phyloP scores from a whole-genome alignment of 306 rosid species.

The Dryas drummondii region DNA sequence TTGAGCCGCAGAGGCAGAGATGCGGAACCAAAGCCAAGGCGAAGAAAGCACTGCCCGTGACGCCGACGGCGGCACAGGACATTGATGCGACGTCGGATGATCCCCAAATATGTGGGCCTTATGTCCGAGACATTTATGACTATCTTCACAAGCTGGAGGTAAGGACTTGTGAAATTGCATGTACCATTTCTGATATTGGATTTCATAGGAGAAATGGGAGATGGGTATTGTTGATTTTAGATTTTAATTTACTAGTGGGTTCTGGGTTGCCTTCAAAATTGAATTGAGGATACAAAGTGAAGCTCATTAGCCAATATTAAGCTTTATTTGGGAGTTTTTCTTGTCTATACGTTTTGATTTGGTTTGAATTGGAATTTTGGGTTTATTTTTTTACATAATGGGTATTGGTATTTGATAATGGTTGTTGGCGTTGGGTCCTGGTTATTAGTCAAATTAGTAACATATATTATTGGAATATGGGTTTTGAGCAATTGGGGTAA shows the following conservation, averaged over 20 bases:
- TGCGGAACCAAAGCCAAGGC: constrained; percentile 14
- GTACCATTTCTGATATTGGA: background rate
- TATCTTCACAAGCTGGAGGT: constrained; percentile 84
- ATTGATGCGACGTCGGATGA: constrained; percentile 32
- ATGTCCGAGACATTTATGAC: constrained; percentile 62
- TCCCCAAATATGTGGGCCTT: constrained; percentile 57
- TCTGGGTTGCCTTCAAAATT: background rate
- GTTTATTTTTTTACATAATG: background rate
- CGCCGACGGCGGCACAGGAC: background rate
- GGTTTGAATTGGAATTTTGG: background rate
- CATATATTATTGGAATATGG: background rate
- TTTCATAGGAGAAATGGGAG: background rate
- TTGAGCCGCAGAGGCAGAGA: constrained; percentile 19
- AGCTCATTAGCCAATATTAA: background rate
- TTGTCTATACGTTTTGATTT: background rate
- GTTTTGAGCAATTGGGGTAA: background rate
- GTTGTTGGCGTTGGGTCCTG: background rate
- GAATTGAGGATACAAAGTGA: background rate
- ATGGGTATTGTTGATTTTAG: background rate
- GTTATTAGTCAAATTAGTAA: background rate
- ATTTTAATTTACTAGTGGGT: background rate
- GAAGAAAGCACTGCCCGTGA: constrained; percentile 15
- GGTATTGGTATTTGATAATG: background rate
- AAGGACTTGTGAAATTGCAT: background rate
- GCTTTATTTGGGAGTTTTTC: background rate